Evolutionary conservation across 2,329 filamentous ascomycete genomes (phyloP).

Genomic region (Arthrobotrys megalospora): DNA sequence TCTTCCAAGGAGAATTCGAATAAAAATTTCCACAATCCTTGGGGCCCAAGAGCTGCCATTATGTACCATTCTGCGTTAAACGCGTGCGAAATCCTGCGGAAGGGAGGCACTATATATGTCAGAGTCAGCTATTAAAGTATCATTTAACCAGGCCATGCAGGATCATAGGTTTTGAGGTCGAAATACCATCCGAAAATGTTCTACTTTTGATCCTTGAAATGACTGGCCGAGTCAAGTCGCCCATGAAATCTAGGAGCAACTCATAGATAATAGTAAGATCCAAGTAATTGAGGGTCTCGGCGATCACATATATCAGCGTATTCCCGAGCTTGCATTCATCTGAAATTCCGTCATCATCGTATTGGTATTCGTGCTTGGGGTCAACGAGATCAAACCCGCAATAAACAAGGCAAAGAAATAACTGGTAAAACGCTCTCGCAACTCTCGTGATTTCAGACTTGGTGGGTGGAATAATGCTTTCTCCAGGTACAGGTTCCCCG

Average conservation of each 20-base stretch:
- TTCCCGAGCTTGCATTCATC: neutral
- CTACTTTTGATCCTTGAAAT: neutral
- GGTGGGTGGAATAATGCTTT: constrained; percentile 1
- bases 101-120: neutral
- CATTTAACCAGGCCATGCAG: no score
- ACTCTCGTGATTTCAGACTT: constrained; percentile 7
- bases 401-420: constrained; percentile 14
- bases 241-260: neutral
- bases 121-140: neutral
- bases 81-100: neutral
- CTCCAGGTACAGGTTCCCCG: neutral
- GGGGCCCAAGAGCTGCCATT: constrained; percentile 11
- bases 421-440: constrained; percentile 12
- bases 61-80: neutral
- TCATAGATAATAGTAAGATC: neutral
- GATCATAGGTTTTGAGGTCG: neutral
- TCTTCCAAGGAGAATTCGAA: neutral
- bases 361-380: neutral
- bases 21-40: constrained; percentile 19
- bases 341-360: neutral
- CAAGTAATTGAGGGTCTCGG: neutral
- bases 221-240: neutral
- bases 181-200: neutral
- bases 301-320: neutral
- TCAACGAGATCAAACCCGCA: neutral